Evolutionary conservation across 352 stramenopile genomes (phyloP).

Genomic region (Globisporangium perplexum): DNA sequence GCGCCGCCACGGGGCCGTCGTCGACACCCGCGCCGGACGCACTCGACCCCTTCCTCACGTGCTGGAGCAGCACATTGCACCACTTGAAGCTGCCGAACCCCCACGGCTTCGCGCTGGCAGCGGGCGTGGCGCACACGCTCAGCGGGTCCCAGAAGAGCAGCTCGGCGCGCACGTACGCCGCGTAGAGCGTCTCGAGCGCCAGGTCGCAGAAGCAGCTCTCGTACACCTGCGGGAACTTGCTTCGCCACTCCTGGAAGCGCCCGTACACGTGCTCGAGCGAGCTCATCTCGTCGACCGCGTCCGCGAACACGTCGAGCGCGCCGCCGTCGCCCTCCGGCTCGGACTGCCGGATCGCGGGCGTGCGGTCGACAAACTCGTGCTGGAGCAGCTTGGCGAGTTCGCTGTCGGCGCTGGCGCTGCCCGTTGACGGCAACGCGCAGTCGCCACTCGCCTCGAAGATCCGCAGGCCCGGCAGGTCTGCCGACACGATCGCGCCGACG

Average conservation of each 20-base stretch:
- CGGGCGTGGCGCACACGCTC: conserved; percentile 17
- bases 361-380: conserved; percentile 21
- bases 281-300: conserved; percentile 67
- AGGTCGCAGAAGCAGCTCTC: conserved; percentile 57
- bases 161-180: conserved; percentile 57
- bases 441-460: conserved; percentile 5
- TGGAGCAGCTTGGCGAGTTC: conserved; percentile 6
- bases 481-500: not conserved
- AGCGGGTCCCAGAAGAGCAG: conserved; percentile 66
- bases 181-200: conserved; percentile 51
- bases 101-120: conserved; percentile 12
- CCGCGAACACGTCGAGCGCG: conserved; percentile 37
- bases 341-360: not conserved
- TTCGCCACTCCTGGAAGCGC: conserved; percentile 67
- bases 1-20: conserved; percentile 27
- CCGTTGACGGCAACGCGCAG: not conserved
- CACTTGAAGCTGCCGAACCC: conserved; percentile 41
- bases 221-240: conserved; percentile 66
- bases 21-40: not conserved
- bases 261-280: conserved; percentile 51
- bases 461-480: not conserved
- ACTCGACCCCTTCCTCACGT: conserved; percentile 13
- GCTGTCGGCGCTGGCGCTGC: conserved; percentile 2
- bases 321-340: not conserved
- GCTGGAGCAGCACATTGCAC: conserved; percentile 39